phyloP scores from a whole-genome alignment of 2,329 filamentous ascomycete species.

The Amphichorda felina region DNA sequence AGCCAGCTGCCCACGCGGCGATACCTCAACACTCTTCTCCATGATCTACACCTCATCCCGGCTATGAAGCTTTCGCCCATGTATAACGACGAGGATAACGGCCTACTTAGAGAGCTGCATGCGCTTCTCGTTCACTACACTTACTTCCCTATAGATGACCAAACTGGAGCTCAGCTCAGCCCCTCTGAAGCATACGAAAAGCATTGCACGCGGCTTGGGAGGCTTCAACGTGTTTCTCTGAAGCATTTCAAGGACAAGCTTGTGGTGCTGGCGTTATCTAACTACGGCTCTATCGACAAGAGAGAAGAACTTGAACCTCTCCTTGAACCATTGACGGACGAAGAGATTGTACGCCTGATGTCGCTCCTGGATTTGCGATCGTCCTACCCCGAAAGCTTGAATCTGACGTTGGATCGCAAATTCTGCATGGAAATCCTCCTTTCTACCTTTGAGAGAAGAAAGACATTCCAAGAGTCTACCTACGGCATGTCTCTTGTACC shows the following conservation, averaged over 20 bases:
- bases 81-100: conserved; percentile 63
- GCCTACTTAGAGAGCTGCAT: conserved; percentile 69
- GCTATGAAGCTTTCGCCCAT: conserved; percentile 68
- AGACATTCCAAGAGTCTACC: conserved; percentile 72
- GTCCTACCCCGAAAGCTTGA: conserved; percentile 63
- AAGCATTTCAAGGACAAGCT: conserved; percentile 83
- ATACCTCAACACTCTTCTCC: conserved; percentile 81
- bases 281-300: conserved; percentile 79
- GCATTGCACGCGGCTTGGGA: conserved; percentile 67
- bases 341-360: conserved; percentile 61
- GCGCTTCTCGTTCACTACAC: conserved; percentile 77
- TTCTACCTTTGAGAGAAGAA: conserved; percentile 61
- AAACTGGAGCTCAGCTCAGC: conserved; percentile 67
- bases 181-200: conserved; percentile 63
- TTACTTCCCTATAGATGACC: conserved; percentile 82
- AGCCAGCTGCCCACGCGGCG: conserved; percentile 89
- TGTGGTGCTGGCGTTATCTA: conserved; percentile 82
- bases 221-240: conserved; percentile 65
- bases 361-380: conserved; percentile 65
- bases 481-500: conserved; percentile 66
- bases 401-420: conserved; percentile 49
- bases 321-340: conserved; percentile 59
- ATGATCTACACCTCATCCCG: conserved; percentile 74
- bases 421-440: conserved; percentile 64
- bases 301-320: conserved; percentile 68